Evolutionary conservation across 2,329 filamentous ascomycete species (phyloP).

Genomic region (Apiospora marii): DNA sequence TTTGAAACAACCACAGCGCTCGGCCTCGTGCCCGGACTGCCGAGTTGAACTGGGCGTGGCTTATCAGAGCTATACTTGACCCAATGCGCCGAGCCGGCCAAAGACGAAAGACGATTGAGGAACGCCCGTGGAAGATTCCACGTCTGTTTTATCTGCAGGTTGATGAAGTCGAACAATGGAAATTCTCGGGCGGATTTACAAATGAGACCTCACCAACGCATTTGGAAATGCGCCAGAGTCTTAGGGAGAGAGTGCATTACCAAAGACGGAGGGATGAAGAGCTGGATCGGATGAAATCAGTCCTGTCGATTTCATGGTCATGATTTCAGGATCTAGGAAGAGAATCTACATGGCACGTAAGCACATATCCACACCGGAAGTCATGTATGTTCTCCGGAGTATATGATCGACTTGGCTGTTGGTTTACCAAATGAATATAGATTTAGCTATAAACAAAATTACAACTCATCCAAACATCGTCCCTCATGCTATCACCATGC

Average conservation of each 20-base stretch:
- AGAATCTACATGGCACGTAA: not conserved
- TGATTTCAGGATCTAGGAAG: too few species aligned
- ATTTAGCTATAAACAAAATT: not conserved
- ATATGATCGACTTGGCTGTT: not conserved
- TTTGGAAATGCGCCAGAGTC: not conserved
- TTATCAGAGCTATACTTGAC: not conserved
- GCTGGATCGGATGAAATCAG: not conserved
- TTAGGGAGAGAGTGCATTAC: not conserved
- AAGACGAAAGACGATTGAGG: not conserved
- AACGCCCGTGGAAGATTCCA: not conserved
- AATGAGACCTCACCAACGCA: not conserved
- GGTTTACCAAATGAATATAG: not conserved
- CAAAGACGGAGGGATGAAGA: not conserved
- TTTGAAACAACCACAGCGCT: not conserved
- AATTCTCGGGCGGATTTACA: too few species aligned
- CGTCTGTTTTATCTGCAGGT: not conserved
- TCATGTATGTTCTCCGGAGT: not conserved
- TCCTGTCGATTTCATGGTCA: too few species aligned
- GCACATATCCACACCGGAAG: not conserved
- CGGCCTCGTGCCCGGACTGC: not conserved
- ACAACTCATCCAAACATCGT: not conserved
- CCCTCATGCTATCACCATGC: too few species aligned
- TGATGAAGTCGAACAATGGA: not conserved
- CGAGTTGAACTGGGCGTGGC: not conserved
- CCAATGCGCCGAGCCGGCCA: too few species aligned